phyloP scores from a whole-genome alignment of 106 monocot genomes.

The Dioscorea zingiberensis region DNA sequence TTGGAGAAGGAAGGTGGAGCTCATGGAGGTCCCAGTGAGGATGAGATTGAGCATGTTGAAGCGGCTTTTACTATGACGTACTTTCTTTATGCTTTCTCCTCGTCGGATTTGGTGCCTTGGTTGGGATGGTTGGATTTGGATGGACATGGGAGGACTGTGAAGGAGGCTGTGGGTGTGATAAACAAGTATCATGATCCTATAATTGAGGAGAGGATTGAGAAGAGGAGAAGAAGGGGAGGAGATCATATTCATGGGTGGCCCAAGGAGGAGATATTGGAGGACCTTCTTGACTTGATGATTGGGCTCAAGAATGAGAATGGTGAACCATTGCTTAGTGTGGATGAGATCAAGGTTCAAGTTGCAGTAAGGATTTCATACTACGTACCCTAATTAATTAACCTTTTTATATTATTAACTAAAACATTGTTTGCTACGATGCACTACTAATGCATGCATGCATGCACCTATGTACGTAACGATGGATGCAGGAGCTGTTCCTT shows the following conservation, averaged over 20 bases:
- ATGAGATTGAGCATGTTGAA: slow-evolving; percentile 26
- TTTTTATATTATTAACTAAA: too few relatives aligned
- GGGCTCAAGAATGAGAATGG: slow-evolving; percentile 16
- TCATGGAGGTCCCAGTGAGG: slow-evolving; percentile 12
- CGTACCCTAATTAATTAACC: too few relatives aligned
- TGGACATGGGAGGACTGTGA: slow-evolving; percentile 26
- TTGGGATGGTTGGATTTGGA: slow-evolving; percentile 19
- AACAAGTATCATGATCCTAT: slow-evolving; percentile 21
- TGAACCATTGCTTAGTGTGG: background rate
- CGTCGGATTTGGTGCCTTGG: slow-evolving; percentile 21
- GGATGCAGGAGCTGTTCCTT: slow-evolving; percentile 27
- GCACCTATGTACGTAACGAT: too few relatives aligned
- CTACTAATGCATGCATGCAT: too few relatives aligned
- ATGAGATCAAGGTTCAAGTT: slow-evolving; percentile 32
- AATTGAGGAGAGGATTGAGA: slow-evolving; percentile 19
- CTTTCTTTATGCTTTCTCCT: slow-evolving; percentile 6
- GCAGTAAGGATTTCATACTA: slow-evolving; percentile 8
- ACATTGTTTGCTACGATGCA: too few relatives aligned
- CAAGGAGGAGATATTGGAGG: slow-evolving; percentile 6
- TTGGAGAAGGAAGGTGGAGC: too few relatives aligned
- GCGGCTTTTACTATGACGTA: slow-evolving; percentile 7
- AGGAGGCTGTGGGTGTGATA: background rate
- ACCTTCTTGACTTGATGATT: slow-evolving; percentile 22
- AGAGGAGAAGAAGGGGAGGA: background rate
- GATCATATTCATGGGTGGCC: too few relatives aligned